A percentile compares a stretch with the other conserved stretches of the same genome.
Evolutionary conservation across 768 basidiomycete species (phyloP).

Genomic region (Psilocybe azurescens): DNA sequence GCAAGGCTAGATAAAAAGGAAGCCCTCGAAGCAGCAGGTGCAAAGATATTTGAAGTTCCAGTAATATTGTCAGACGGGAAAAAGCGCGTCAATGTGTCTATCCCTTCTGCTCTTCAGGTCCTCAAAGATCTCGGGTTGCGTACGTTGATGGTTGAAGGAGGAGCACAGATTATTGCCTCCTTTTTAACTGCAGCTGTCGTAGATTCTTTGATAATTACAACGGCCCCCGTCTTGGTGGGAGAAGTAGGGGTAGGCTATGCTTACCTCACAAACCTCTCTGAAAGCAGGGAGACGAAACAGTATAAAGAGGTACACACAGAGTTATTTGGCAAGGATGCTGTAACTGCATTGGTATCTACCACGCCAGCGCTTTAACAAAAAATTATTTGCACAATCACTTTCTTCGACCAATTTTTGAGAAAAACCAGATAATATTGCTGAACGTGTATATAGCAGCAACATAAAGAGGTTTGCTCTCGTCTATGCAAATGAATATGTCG

Average conservation of each 20-base stretch:
- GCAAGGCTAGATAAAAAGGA: slow-evolving; percentile 39
- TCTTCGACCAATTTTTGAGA: not conserved
- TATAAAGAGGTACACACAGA: slow-evolving; percentile 37
- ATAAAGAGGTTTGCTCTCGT: not conserved
- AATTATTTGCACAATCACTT: not conserved
- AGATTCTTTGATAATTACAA: slow-evolving; percentile 82
- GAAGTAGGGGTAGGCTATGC: slow-evolving; percentile 63
- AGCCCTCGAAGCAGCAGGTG: slow-evolving; percentile 69
- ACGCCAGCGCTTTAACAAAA: not conserved
- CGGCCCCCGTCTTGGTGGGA: slow-evolving; percentile 88
- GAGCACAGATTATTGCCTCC: slow-evolving; percentile 79
- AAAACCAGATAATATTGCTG: slow-evolving; percentile 19
- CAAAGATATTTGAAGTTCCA: slow-evolving; percentile 58
- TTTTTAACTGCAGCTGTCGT: slow-evolving; percentile 61
- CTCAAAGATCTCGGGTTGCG: slow-evolving; percentile 63
- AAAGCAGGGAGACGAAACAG: not conserved
- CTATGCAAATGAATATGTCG: slow-evolving; percentile 1
- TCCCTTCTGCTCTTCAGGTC: slow-evolving; percentile 53
- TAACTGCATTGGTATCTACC: slow-evolving; percentile 30
- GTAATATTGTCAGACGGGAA: not conserved
- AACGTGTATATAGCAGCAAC: slow-evolving; percentile 23
- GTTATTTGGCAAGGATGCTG: slow-evolving; percentile 39
- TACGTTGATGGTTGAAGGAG: slow-evolving; percentile 96
- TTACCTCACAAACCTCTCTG: slow-evolving; percentile 9
- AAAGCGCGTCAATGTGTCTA: slow-evolving; percentile 25